Base-by-base conservation (phyloP, 139 green algal species). In the Micromonas pusilla region DNA sequence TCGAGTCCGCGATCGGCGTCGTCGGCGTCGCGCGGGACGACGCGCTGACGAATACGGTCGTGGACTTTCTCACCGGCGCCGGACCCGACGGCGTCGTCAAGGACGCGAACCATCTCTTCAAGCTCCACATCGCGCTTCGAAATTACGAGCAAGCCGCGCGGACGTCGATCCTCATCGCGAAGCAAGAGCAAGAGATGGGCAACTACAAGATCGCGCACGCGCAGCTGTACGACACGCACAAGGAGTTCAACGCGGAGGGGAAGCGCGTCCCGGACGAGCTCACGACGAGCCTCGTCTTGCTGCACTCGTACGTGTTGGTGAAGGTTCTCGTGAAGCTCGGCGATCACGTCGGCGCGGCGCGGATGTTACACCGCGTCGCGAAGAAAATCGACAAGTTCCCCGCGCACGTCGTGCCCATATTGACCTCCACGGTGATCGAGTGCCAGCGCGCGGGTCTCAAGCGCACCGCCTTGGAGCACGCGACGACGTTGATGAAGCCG, bases 361-460 rank as follows among this genome's bases (percentile, higher is more conserved):
- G 90, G 37, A 90, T 96, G 89, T 85, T 96, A 26, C 80, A 91
- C 31, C 81, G 88, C 2, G 90, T 94, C 70, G 85, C 89, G 6
- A 72, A 75, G 37, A 86, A 77, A 75, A 88, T 91, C 37, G 74
- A 81, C 36, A 83, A 83, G 52, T 92, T 92, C 78, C 90, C 90
- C 39, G 79, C 83, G 68, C 91, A 96, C 80, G 81, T 91, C 5
- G 91, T 94, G 75, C 89, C 91, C 53, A 96, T 96, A 84, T 85
- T 96, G 34, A 96, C 91, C 1, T 92, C 87, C 38, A 91, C 90
- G 13, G 89, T 94, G 60, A 91, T 96, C 71, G 89, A 93, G 87
- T 96, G 91, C 84, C 87, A 92, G 76, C 83, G 88, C 3, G 89
- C 91, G 16, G 88, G 83, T 1, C 74, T 94, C 33, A 91, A 92